Evolutionary conservation across 2,329 filamentous ascomycete genomes (phyloP).

Genomic region (Coniochaeta hoffmannii): DNA sequence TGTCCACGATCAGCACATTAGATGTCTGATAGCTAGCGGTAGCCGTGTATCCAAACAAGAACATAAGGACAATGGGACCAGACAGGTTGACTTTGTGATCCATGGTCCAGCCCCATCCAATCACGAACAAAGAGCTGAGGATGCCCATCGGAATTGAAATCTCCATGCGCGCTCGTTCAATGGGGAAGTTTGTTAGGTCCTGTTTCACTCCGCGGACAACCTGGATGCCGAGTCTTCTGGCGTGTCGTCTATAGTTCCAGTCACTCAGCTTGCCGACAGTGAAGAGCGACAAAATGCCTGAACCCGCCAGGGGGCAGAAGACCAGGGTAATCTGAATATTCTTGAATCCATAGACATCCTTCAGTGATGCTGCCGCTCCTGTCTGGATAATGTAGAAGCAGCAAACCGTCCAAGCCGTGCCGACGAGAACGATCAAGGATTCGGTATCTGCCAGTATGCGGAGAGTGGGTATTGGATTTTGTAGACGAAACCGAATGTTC

Average conservation of each 20-base stretch:
- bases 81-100: background rate
- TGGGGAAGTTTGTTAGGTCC: background rate
- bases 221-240: background rate
- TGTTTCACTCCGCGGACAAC: background rate
- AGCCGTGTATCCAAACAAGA: background rate
- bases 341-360: background rate
- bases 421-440: background rate
- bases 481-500: background rate
- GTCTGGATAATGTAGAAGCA: background rate
- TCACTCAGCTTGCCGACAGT: background rate
- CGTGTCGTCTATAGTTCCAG: background rate
- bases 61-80: background rate
- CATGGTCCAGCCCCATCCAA: background rate
- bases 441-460: background rate
- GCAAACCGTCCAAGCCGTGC: background rate
- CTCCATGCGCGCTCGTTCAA: background rate
- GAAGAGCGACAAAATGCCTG: background rate
- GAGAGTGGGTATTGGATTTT: background rate
- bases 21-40: background rate
- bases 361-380: background rate
- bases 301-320: background rate
- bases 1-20: background rate
- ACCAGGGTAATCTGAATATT: background rate
- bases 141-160: background rate
- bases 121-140: background rate